These are phyloP conservation scores for Eutrema heterophyllum DNA, from an alignment of 345 rosid species.

Conservation along the genomic window DNA sequence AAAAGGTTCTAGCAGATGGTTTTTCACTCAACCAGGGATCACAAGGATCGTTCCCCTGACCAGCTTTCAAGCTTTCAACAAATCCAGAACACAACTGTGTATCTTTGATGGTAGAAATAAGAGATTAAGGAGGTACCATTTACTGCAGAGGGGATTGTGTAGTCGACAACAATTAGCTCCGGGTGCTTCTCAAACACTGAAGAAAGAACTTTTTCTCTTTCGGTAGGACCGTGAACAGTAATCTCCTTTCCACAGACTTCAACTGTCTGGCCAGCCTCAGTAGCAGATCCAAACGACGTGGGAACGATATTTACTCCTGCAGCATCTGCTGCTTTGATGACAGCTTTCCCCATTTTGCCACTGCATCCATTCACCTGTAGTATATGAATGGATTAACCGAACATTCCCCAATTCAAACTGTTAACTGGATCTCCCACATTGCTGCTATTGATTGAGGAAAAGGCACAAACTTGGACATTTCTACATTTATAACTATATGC, in stretches of 20 bases:
- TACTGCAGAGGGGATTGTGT: constrained; percentile 77
- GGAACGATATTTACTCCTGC: constrained; percentile 83
- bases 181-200: constrained; percentile 57
- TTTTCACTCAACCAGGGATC: not conserved
- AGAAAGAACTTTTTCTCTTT: constrained; percentile 65
- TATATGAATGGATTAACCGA: not conserved
- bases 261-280: constrained; percentile 57
- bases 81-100: not conserved
- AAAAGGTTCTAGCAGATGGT: not conserved
- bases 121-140: constrained; percentile 50
- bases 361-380: constrained; percentile 79
- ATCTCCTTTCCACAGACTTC: constrained; percentile 72
- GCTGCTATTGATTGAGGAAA: not conserved
- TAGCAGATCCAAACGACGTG: constrained; percentile 60
- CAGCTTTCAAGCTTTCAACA: not conserved
- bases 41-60: not conserved
- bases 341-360: constrained; percentile 91
- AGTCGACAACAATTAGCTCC: constrained; percentile 76
- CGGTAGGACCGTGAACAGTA: constrained; percentile 62
- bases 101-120: not conserved
- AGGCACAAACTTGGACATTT: not conserved
- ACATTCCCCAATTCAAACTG: not conserved
- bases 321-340: constrained; percentile 77
- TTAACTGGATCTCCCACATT: not conserved
- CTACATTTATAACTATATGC: not conserved